Evolutionary conservation across 352 stramenopile genomes (phyloP), one percentile per base, ranked within the genome.

Genomic region (Bremia lactucae): DNA sequence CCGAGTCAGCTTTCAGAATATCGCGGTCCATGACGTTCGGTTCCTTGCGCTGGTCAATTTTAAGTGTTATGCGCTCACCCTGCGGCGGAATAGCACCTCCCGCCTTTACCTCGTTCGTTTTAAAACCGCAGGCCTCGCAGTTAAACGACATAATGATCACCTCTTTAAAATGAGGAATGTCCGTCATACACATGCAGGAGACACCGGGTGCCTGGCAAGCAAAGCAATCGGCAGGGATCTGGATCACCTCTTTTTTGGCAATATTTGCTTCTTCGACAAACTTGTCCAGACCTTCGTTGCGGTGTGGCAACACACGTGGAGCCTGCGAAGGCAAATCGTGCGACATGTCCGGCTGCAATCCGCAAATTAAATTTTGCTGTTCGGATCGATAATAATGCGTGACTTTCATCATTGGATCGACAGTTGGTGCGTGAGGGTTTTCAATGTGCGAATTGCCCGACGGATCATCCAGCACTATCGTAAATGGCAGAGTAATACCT

Each of bases 81-180:
- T 78, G 61, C 6, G 71, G 65, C 6, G 86, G 77, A 39, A 96
- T 96, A 7, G 71, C 76, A 23, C 90, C 90, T 42, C 88, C 86
- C 26, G 72, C 81, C 62, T 97, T 97, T 22, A 97, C 81, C 49
- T 87, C 90, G 54, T 94, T 96, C 11, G 73, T 91, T 46, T 74
- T 79, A 51, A 87, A 97, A n/a, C 90, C 90, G 63, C 90, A 97
- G 9, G 62, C 29, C 34, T 94, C 83, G 57, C 90, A 97, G 41
- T 85, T 63, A 46, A 96, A 86, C 31, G 68, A 72, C 86, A 97
- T 97, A 48, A 97, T 89, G 52, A 97, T 94, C 14, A 96, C 64
- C 49, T 83, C 68, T 60, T 96, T 96, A 61, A 97, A 97, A 55
- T 96, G 87, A 22, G 90, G 90, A 56, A 97, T 95, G 54, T 96